Percentiles rank a stretch among this genome's conserved stretches.
These are phyloP conservation scores for Apiospora koreana DNA, from an alignment of 2,329 filamentous ascomycete species.

Conservation along the genomic window DNA sequence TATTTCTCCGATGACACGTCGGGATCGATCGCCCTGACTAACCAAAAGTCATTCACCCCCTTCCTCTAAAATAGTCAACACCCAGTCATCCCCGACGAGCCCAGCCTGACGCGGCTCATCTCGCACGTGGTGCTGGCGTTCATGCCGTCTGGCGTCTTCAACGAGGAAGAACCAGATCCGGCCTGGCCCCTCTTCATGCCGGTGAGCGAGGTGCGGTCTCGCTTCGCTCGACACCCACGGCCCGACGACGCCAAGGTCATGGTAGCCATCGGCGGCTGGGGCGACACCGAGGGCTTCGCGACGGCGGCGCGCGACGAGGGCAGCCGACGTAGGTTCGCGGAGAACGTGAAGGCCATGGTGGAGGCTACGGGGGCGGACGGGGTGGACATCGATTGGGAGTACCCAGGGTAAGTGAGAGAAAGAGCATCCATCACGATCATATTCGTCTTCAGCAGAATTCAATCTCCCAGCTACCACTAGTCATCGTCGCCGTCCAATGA, in stretches of 20 bases:
- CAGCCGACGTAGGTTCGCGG: slow-evolving; percentile 53
- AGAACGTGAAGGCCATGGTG: slow-evolving; percentile 57
- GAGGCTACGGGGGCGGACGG: slow-evolving; percentile 60
- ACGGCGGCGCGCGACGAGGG: slow-evolving; percentile 47
- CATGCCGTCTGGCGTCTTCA: slow-evolving; percentile 52
- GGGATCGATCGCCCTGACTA: too few relatives aligned
- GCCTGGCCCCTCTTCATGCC: slow-evolving; percentile 55
- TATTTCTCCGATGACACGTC: too few relatives aligned
- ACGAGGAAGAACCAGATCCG: slow-evolving; percentile 39
- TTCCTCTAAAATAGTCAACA: too few relatives aligned
- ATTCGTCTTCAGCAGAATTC: too few relatives aligned
- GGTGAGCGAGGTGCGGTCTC: slow-evolving; percentile 49
- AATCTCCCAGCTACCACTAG: too few relatives aligned
- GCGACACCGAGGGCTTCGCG: slow-evolving; percentile 58
- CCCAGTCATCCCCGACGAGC: slow-evolving; percentile 24
- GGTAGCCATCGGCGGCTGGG: slow-evolving; percentile 68
- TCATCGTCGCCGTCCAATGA: too few relatives aligned
- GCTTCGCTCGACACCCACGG: slow-evolving; percentile 38
- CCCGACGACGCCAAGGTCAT: slow-evolving; percentile 53
- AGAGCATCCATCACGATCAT: too few relatives aligned
- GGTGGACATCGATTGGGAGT: slow-evolving; percentile 70
- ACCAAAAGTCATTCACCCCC: too few relatives aligned
- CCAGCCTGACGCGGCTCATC: slow-evolving; percentile 38
- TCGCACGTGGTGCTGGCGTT: slow-evolving; percentile 59
- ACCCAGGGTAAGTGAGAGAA: slow-evolving; percentile 29